phyloP scores from a whole-genome alignment of 2,329 filamentous ascomycete species.

The Clonostachys byssicola region DNA sequence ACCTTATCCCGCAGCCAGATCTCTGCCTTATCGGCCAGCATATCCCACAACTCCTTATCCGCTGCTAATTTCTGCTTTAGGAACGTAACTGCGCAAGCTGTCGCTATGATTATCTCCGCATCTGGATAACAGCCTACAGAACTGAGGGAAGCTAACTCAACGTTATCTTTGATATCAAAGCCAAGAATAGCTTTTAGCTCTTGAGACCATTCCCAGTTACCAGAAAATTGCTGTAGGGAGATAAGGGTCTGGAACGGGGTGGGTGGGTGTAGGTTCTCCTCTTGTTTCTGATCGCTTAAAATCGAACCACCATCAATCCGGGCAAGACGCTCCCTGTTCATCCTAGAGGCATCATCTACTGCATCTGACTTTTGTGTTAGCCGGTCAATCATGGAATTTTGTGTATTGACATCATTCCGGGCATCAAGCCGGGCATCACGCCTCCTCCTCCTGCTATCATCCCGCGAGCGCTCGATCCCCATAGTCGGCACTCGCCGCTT shows the following conservation, averaged over 20 bases:
- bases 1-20: constrained; percentile 34
- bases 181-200: constrained; percentile 19
- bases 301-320: background rate
- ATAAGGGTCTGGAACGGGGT: constrained; percentile 32
- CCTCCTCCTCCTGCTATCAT: too few species aligned
- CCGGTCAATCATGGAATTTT: too few species aligned
- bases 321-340: too few species aligned
- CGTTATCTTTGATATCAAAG: constrained; percentile 8
- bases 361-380: too few species aligned
- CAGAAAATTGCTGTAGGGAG: constrained; percentile 38
- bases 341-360: too few species aligned
- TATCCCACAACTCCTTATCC: constrained; percentile 56
- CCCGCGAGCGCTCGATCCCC: too few species aligned
- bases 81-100: constrained; percentile 19
- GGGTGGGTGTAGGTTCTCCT: constrained; percentile 2
- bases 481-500: too few species aligned
- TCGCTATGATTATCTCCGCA: constrained; percentile 20
- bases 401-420: too few species aligned
- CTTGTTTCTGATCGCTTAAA: background rate
- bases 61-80: constrained; percentile 37
- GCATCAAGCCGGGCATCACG: too few species aligned
- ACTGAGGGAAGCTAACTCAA: too few species aligned
- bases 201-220: constrained; percentile 19
- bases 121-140: too few species aligned
- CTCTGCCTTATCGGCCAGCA: constrained; percentile 59